Conservation (phyloP, 179 eudicot genomes). For the Drosera spatulata region DNA sequence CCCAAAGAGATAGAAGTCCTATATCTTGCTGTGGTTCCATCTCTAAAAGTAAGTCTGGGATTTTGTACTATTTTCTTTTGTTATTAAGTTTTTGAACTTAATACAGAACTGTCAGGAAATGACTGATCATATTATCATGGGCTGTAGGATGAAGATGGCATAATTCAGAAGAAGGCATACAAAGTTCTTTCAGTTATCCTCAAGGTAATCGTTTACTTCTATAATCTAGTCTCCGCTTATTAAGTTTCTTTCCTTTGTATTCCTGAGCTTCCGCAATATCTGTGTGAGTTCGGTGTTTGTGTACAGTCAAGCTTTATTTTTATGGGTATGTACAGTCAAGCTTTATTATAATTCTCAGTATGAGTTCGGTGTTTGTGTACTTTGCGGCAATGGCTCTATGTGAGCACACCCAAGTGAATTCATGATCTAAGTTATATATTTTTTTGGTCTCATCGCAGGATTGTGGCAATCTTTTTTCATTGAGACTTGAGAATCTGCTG, state of each 20-base stretch:
- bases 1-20: conserved; percentile 45
- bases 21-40: conserved; percentile 40
- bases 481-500: conserved; percentile 51
- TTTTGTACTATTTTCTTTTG: not conserved
- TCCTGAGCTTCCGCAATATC: too few relatives aligned
- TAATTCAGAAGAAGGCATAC: conserved; percentile 93
- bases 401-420: too few relatives aligned
- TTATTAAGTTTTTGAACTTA: not conserved
- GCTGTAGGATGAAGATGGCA: conserved; percentile 62
- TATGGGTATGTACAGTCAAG: too few relatives aligned
- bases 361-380: too few relatives aligned
- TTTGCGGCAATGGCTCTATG: too few relatives aligned
- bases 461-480: conserved; percentile 47
- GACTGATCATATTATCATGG: conserved; percentile 5
- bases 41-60: conserved; percentile 46
- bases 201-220: conserved; percentile 36
- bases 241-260: too few relatives aligned
- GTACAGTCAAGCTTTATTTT: too few relatives aligned
- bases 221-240: not conserved
- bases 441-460: conserved; percentile 27
- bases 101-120: conserved; percentile 1
- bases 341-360: too few relatives aligned
- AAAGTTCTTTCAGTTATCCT: conserved; percentile 75
- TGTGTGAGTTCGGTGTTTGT: too few relatives aligned
- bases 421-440: not conserved